Conservation (phyloP, 331 rosid species). For the Rhamnella rubrinervis region DNA sequence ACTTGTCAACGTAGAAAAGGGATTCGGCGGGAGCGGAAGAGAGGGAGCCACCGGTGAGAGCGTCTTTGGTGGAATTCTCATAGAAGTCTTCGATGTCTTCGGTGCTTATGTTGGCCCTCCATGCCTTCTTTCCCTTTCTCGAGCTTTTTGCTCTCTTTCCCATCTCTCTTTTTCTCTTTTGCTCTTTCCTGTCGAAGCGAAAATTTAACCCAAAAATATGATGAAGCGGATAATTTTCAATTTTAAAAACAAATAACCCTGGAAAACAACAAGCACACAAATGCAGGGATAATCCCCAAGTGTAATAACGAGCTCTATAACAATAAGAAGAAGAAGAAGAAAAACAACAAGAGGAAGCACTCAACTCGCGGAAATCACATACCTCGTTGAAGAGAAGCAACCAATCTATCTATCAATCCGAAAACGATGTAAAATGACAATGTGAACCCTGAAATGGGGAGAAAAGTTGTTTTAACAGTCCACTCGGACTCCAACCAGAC, state of each 20-base stretch:
- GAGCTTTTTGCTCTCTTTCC: constrained; percentile 82
- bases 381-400: constrained; percentile 15
- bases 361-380: not conserved
- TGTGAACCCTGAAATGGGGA: constrained; percentile 5
- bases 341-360: not conserved
- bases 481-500: not conserved
- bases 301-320: too few relatives aligned
- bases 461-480: not conserved
- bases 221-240: not conserved
- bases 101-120: constrained; percentile 80
- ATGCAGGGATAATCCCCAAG: too few relatives aligned
- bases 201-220: not conserved
- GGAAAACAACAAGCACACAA: too few relatives aligned
- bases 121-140: constrained; percentile 88
- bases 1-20: constrained; percentile 69
- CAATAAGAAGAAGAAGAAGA: too few relatives aligned
- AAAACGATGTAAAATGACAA: not conserved
- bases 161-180: constrained; percentile 28
- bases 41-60: constrained; percentile 78
- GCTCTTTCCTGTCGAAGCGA: not conserved
- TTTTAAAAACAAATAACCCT: not conserved
- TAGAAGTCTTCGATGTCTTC: constrained; percentile 73
- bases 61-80: constrained; percentile 81
- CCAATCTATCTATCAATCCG: not conserved
- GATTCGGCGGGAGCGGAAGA: constrained; percentile 55